phyloP scores from a whole-genome alignment of 345 rosid species.

The Moricandia arvensis region DNA sequence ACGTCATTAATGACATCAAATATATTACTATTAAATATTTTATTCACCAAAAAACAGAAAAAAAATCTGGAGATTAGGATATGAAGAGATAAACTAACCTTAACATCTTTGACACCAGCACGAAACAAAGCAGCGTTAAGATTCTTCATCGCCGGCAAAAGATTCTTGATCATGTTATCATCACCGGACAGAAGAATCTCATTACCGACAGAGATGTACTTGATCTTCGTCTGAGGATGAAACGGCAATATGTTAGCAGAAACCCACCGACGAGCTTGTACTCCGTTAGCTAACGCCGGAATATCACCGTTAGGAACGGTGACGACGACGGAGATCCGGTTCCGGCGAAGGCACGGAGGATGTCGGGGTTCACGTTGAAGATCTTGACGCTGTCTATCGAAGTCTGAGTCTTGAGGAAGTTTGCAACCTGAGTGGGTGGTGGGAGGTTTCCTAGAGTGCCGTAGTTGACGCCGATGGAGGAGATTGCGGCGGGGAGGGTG shows the following conservation, averaged over 20 bases:
- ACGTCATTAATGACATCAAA: too few species aligned
- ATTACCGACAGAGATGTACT: constrained; percentile 63
- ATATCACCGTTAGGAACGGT: constrained; percentile 61
- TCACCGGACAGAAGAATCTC: constrained; percentile 55
- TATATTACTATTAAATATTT: background rate
- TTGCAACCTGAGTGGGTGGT: constrained; percentile 66
- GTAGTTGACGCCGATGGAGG: constrained; percentile 76
- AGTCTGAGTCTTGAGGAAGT: constrained; percentile 58
- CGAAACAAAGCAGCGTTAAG: constrained; percentile 53
- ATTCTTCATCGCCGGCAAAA: constrained; percentile 67
- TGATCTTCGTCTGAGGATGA: constrained; percentile 69
- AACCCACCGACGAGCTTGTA: constrained; percentile 60
- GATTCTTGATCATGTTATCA: constrained; percentile 44
- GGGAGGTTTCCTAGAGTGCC: constrained; percentile 82
- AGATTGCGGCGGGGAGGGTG: constrained; percentile 39
- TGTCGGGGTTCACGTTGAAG: constrained; percentile 61
- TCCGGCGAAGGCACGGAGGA: constrained; percentile 72
- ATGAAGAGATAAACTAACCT: constrained; percentile 44
- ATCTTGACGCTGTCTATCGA: constrained; percentile 65
- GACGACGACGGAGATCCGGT: constrained; percentile 54
- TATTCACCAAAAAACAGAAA: background rate
- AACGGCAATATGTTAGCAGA: constrained; percentile 50
- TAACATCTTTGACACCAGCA: constrained; percentile 54
- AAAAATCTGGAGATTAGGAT: background rate
- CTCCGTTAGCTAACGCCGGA: constrained; percentile 45